phyloP scores from a whole-genome alignment of 2,329 filamentous ascomycete species.

The Phialemonium atrogriseum region DNA sequence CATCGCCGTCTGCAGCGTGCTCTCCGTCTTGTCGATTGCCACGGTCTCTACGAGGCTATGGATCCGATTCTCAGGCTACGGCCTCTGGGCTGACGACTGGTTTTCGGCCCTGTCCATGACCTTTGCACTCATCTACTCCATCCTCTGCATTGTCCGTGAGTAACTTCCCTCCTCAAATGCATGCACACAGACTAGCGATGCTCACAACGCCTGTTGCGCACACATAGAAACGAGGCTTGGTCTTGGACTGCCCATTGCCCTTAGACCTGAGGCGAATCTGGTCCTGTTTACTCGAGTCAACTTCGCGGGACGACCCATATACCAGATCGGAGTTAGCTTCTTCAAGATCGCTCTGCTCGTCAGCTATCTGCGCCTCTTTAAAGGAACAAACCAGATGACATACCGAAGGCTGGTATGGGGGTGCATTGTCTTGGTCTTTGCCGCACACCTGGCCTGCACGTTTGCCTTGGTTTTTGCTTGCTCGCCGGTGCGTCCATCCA shows the following conservation, averaged over 20 bases:
- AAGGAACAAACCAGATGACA: constrained; percentile 33
- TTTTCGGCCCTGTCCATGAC: constrained; percentile 29
- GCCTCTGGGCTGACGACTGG: constrained; percentile 40
- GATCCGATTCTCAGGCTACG: constrained; percentile 30
- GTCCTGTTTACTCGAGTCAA: constrained; percentile 40
- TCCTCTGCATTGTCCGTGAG: constrained; percentile 41
- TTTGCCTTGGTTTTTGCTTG: constrained; percentile 43
- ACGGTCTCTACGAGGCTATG: constrained; percentile 33
- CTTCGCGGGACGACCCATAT: constrained; percentile 44
- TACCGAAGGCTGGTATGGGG: constrained; percentile 37
- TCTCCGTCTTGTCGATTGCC: constrained; percentile 33
- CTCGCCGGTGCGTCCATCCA: constrained; percentile 28
- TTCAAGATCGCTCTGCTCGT: constrained; percentile 48
- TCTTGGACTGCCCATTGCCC: constrained; percentile 35
- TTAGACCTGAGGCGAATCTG: constrained; percentile 34
- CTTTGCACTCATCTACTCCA: constrained; percentile 40
- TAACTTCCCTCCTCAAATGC: constrained; percentile 1
- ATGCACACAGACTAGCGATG: background rate
- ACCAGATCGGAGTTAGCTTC: constrained; percentile 45
- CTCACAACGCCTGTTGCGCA: background rate
- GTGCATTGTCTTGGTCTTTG: constrained; percentile 32
- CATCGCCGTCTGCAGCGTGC: constrained; percentile 35
- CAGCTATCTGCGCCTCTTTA: constrained; percentile 42
- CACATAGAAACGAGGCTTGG: constrained; percentile 43
- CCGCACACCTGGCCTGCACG: constrained; percentile 39